Base-by-base conservation (phyloP, 2,329 filamentous ascomycete species). In the Xylaria sp. region DNA sequence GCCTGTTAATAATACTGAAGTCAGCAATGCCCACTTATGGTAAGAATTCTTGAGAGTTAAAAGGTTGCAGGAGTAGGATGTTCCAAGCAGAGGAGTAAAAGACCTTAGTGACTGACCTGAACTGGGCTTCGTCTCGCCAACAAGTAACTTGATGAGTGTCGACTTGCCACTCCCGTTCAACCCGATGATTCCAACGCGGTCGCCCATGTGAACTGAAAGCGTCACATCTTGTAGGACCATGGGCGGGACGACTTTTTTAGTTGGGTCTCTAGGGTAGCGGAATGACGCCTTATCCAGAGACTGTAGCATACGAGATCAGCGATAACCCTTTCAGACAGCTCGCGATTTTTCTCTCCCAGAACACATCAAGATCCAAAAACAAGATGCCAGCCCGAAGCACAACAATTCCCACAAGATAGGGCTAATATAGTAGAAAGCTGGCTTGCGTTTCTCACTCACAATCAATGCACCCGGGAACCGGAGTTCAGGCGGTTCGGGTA, bases 161-260 rank as follows among this genome's bases (percentile, higher is more conserved):
- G 90, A 92, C 74, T 96, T 96, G 2, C 92, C 92, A 0, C 87
- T 85, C 1, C 92, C 92, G 72, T 96, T 96, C 43, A 95, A 80
- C 0, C 92, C 92, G 23, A 92, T 81, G 40, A 96, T 82, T 0
- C 90, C 92, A 23, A 94, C 80, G 1, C 91, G 84, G 65, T 92
- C 90, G 9, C 91, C 90, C 73, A 87, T 85, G 60, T 90, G 85
- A 11, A 96, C 83, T 0, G 88, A 88, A 11, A 96, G 76, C 51
- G 83, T 85, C 29, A 93, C 76, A 8, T 87, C 85, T 21, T 86
- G 82, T 15, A 95, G 74, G 9, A 89, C 79, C 1, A 77, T 70
- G 4, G 79, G 76, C 25, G 75, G 68, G 7, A 73, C 71, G 23
- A 71, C 72, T 60, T 72, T 80, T 13, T 63, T 51, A 52, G 64